Base-by-base conservation (phyloP, 768 basidiomycete genomes). In the Hortiboletus campestris region DNA sequence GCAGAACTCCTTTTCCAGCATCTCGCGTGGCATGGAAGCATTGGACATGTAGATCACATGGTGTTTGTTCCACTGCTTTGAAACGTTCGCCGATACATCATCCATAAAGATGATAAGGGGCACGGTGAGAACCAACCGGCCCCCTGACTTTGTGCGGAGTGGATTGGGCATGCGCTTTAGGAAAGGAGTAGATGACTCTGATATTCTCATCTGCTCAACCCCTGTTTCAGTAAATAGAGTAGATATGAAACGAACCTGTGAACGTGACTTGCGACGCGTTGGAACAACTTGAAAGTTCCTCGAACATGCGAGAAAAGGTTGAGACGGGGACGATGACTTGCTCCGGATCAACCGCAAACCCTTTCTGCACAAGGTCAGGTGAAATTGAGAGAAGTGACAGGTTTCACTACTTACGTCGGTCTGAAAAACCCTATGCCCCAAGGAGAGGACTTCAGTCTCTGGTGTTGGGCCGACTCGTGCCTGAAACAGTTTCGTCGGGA, bases 41-140 rank as follows among this genome's bases (percentile, higher is more conserved):
- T 75, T 73, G 0, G 66, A 72, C 56, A 74, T 59, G 29, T 76
- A 76, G 0, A 65, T 39, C 0, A 63, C 56, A 12, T 67, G 62
- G 28, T 75, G 72, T 28, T 71, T 69, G 38, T 76, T 72, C 67
- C 71, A 76, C 17, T 75, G 73, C 39, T 74, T 75, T 6, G 60
- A 71, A 1, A 56, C 51, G 28, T 75, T 74, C 0, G 63, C 74
- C 0, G 65, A 76, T 0, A 75, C 63, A 52, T 76, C 71, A 40
- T 75, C 74, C 42, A 72, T 64, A 49, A 72, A 70, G 0, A 70
- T 50, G 4, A 72, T 66, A 1, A 70, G 39, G 1, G 68, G 67
- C 0, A 65, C 51, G 0, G 43, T 25, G 34, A 22, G 19, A 3
- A 53, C 52, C 52, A 53, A n/a, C 1, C 9, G 9, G 1, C 52